phyloP scores from a whole-genome alignment of 768 basidiomycete species.

The Boletus subparvulus region DNA sequence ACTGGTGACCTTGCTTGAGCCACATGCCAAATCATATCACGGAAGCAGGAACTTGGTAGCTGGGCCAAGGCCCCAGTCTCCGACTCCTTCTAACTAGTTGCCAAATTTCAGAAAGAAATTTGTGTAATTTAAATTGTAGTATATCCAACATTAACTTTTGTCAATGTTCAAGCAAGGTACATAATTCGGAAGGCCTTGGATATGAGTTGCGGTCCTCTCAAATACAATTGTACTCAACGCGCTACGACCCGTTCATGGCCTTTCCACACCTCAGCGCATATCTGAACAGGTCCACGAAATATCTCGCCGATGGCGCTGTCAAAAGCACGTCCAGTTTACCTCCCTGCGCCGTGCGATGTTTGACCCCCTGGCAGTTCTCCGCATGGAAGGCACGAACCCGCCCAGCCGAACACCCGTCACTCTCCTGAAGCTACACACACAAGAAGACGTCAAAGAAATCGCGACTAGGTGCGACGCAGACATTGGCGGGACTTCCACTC shows the following conservation, averaged over 20 bases:
- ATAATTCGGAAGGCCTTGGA: no score
- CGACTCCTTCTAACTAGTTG: no score
- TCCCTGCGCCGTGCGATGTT: constrained; percentile 3
- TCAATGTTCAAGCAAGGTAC: no score
- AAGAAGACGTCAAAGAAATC: constrained; percentile 56
- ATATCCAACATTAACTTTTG: no score
- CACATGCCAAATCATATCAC: no score
- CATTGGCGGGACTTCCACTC: constrained; percentile 80
- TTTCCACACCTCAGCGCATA: constrained; percentile 30
- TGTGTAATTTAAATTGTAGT: no score
- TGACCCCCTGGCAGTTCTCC: constrained; percentile 48
- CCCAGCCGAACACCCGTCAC: constrained; percentile 61
- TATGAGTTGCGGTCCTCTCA: not conserved
- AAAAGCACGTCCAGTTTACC: constrained; percentile 37
- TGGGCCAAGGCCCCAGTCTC: no score
- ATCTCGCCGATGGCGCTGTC: constrained; percentile 40
- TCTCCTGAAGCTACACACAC: constrained; percentile 63
- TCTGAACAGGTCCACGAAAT: constrained; percentile 39
- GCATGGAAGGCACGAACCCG: constrained; percentile 74
- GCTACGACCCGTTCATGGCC: constrained; percentile 18
- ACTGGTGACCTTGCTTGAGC: no score
- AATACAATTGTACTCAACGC: not conserved
- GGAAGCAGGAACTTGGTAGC: no score
- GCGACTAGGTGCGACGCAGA: constrained; percentile 86
- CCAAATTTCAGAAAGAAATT: no score